Conservation (phyloP, 2,329 filamentous ascomycete genomes). For the Hypomyces rosellus region DNA sequence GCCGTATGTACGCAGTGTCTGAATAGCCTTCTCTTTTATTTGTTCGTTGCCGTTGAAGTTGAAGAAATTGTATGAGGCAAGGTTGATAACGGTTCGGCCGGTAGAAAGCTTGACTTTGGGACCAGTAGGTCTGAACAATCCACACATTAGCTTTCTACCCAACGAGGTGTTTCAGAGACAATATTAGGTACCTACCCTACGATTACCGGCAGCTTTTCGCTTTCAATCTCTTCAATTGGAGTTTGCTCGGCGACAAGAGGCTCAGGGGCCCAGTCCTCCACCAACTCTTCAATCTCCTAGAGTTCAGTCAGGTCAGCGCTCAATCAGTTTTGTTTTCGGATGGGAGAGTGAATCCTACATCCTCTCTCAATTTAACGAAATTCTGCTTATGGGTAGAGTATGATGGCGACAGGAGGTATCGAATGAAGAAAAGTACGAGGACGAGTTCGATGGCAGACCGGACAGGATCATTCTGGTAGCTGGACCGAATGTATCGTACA, state of each 20-base stretch:
- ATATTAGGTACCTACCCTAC: conserved; percentile 56
- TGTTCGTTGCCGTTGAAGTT: conserved; percentile 91
- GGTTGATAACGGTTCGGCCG: conserved; percentile 85
- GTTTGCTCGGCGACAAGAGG: conserved; percentile 74
- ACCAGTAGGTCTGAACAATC: conserved; percentile 62
- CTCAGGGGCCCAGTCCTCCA: conserved; percentile 95
- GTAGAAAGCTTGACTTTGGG: conserved; percentile 84
- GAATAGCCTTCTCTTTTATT: conserved; percentile 91
- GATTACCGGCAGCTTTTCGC: conserved; percentile 80
- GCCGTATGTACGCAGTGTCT: conserved; percentile 88
- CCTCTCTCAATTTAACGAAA: conserved; percentile 81
- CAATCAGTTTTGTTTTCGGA: not conserved
- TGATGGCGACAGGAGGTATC: conserved; percentile 84
- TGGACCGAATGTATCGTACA: conserved; percentile 90
- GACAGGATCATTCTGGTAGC: conserved; percentile 95
- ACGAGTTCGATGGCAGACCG: conserved; percentile 90
- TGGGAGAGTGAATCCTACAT: conserved; percentile 35
- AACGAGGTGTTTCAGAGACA: not conserved
- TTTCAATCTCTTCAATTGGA: conserved; percentile 69
- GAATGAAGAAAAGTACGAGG: conserved; percentile 89
- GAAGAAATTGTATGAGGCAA: conserved; percentile 95
- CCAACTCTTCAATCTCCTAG: conserved; percentile 87
- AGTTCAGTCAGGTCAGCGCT: not conserved
- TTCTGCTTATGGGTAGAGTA: conserved; percentile 90
- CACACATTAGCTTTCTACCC: not conserved